Evolutionary conservation across 495 filamentous ascomycete species (phyloP), one percentile per base, ranked within the genome.

Genomic region (Ramalina peruviana): DNA sequence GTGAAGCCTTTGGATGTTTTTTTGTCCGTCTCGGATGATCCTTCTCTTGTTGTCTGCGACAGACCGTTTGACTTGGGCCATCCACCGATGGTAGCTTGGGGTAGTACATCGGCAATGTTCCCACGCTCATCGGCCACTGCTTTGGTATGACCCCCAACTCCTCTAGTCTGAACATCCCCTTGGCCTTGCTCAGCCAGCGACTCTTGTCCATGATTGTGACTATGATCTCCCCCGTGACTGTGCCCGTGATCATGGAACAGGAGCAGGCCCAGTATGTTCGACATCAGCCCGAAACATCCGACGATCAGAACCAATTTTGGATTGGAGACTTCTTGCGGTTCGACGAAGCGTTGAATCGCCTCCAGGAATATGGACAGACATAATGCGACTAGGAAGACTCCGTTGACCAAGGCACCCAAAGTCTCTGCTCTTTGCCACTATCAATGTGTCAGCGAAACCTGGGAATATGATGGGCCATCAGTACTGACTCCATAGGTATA

Each of bases 361-460:
- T 98, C 92, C 48, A 98, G 74, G 61, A 97, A 87, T 58, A 98
- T 98, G 3, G 90, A 88, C 38, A 97, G 67, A 67, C 93, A 97
- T 16, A 98, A 74, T 0, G 92, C 92, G 57, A 98, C 88, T 40
- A 98, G 72, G 67, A 98, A 98, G 3, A 97, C 89, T 49, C 93
- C 92, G 58, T 98, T 98, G 60, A 96, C 81, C 44, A 95, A 74
- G 16, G 92, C 92, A 61, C 92, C 92, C 7, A 98, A 75, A 16
- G 94, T 95, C 72, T 98, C 92, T n/a, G 92, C 92, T 41, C 93
- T 85, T 74, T 96, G 82, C 87, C 88, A 98, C 74, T 89, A 57
- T 25, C 67, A 48, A 61, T 66, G 1, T 70, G 59, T 38, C 63
- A 64, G 47, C 64, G 46, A 45, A 41, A 41, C n/a, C 17, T 38